Conservation (phyloP, 2,329 filamentous ascomycete genomes). For the Acrocalymma vagum region DNA sequence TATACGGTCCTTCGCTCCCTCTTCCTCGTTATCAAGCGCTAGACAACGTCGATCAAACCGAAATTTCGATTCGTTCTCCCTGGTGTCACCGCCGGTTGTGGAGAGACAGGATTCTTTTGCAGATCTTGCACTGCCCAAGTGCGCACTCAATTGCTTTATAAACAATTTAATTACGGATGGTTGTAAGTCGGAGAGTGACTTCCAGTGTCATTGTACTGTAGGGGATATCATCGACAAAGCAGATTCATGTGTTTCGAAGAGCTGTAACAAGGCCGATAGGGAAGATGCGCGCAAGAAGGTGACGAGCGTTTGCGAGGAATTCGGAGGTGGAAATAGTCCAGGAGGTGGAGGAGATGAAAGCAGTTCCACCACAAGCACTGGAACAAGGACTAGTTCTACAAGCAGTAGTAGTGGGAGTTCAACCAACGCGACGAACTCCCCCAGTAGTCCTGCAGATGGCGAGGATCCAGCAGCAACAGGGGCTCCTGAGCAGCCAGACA, state of each 20-base stretch:
- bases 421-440: background rate
- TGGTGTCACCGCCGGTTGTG: background rate
- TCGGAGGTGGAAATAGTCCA: conserved; percentile 1
- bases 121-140: conserved; percentile 20
- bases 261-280: conserved; percentile 12
- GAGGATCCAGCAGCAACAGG: background rate
- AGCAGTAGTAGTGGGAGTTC: conserved; percentile 1
- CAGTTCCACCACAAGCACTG: conserved; percentile 1
- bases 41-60: background rate
- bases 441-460: background rate
- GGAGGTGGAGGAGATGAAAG: background rate
- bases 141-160: conserved; percentile 28
- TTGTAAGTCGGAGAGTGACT: conserved; percentile 25
- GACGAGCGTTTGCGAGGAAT: conserved; percentile 4
- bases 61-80: background rate
- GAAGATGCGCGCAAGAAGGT: conserved; percentile 16
- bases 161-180: conserved; percentile 22
- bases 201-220: conserved; percentile 25
- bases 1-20: too few species aligned
- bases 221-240: conserved; percentile 16
- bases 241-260: conserved; percentile 17
- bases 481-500: too few species aligned
- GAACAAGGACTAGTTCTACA: background rate
- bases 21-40: too few species aligned
- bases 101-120: conserved; percentile 10